Evolutionary conservation across 345 rosid genomes (phyloP).

Genomic region (Murraya koenigii): DNA sequence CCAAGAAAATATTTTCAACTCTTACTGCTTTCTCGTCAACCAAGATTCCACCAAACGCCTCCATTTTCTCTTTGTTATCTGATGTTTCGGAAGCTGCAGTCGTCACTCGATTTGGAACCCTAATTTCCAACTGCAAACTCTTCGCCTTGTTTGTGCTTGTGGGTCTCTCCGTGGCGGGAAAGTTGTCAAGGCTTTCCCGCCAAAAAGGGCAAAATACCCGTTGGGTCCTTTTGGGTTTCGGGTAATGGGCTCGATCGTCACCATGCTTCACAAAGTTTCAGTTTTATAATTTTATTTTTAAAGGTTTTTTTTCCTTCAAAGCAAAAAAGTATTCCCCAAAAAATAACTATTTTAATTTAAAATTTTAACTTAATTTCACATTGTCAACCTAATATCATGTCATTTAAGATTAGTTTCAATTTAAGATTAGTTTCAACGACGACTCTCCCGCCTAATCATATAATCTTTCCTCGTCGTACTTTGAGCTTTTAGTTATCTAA

Average conservation of each 20-base stretch:
- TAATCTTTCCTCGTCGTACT: too few species aligned
- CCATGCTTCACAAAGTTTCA: too few species aligned
- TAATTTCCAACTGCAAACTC: not conserved
- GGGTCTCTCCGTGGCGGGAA: conserved; percentile 8
- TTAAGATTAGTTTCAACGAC: too few species aligned
- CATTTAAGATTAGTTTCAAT: too few species aligned
- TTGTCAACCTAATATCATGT: too few species aligned
- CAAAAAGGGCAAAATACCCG: not conserved
- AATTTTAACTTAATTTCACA: too few species aligned
- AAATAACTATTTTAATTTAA: too few species aligned
- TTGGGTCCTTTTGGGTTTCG: not conserved
- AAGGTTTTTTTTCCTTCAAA: too few species aligned
- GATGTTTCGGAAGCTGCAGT: conserved; percentile 1
- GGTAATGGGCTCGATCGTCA: not conserved
- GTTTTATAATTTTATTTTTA: too few species aligned
- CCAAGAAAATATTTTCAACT: conserved; percentile 86
- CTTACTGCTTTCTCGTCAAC: conserved; percentile 78
- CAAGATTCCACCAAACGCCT: conserved; percentile 64
- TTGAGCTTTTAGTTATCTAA: too few species aligned
- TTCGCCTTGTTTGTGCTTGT: not conserved
- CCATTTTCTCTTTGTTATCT: conserved; percentile 32
- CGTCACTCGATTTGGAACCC: not conserved
- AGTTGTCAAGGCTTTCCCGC: conserved; percentile 3
- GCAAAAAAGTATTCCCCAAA: too few species aligned
- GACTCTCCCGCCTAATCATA: too few species aligned